These are phyloP conservation scores for Nitzschia palea DNA, from an alignment of 108 stramenopile species.

Conservation along the genomic window DNA sequence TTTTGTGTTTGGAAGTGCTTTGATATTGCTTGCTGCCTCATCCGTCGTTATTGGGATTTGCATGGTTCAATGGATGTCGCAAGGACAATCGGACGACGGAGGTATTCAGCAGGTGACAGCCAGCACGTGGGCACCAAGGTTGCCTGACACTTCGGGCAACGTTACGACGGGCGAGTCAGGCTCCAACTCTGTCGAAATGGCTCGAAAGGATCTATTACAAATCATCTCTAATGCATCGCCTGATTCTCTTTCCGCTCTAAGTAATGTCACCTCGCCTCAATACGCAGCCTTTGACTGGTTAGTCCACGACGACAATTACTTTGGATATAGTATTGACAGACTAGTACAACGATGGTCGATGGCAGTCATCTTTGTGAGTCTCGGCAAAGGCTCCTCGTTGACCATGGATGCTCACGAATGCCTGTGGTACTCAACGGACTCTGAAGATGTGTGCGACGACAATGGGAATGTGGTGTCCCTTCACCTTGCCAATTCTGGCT, in stretches of 20 bases:
- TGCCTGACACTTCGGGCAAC: not conserved
- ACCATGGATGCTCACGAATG: constrained; percentile 52
- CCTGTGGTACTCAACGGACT: constrained; percentile 33
- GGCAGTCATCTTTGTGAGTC: constrained; percentile 53
- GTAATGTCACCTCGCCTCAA: constrained; percentile 15
- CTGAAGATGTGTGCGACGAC: constrained; percentile 36
- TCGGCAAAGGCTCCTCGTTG: constrained; percentile 48
- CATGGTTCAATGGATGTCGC: not conserved
- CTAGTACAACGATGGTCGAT: constrained; percentile 48
- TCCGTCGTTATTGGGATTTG: not conserved
- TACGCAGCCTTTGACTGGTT: constrained; percentile 26
- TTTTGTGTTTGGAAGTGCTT: not conserved
- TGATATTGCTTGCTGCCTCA: constrained; percentile 1
- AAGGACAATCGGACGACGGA: not conserved
- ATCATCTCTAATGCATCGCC: constrained; percentile 1
- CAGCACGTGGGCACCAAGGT: constrained; percentile 1
- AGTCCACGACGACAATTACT: constrained; percentile 16
- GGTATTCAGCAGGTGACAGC: not conserved
- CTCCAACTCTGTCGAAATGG: not conserved
- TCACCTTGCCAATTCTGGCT: constrained; percentile 35
- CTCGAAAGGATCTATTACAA: not conserved
- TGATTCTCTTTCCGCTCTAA: not conserved
- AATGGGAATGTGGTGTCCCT: constrained; percentile 6
- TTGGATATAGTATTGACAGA: constrained; percentile 1
- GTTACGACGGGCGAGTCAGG: not conserved